phyloP scores from a whole-genome alignment of 306 rosid genomes.

The Quercus suber region DNA sequence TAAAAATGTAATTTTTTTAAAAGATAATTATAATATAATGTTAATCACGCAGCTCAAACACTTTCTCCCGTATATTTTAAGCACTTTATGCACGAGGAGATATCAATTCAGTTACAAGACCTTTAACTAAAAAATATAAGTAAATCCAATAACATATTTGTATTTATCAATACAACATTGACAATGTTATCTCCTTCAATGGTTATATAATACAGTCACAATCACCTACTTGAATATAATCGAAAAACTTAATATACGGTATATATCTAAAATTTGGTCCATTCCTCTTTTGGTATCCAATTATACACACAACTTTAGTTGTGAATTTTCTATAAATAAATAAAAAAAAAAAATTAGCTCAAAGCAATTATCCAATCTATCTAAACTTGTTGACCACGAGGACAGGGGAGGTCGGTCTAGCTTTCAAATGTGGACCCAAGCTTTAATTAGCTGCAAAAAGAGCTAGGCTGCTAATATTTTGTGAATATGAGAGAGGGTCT shows the following conservation, averaged over 20 bases:
- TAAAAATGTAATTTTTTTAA: no score
- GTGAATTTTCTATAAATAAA: not conserved
- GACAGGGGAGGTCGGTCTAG: constrained; percentile 6
- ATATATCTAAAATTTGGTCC: no score
- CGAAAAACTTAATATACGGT: no score
- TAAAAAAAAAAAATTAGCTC: not conserved
- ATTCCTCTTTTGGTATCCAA: not conserved
- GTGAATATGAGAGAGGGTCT: not conserved
- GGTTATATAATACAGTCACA: no score
- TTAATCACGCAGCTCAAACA: no score
- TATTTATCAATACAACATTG: no score
- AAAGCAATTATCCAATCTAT: not conserved
- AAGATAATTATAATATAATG: no score
- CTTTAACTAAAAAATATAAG: no score
- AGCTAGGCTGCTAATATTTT: not conserved
- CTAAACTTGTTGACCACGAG: constrained; percentile 22
- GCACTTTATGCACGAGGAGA: rapidly evolving
- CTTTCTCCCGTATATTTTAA: rapidly evolving
- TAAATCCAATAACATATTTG: no score
- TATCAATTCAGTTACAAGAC: no score
- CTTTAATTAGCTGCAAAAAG: constrained; percentile 19
- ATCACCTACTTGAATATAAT: no score
- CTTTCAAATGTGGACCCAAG: constrained; percentile 21
- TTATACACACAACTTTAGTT: not conserved
- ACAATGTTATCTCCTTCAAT: no score